Percentiles rank a stretch among this genome's conserved stretches.
Conservation (phyloP, 2,329 filamentous ascomycete species). For the Ophiostoma sp. region DNA sequence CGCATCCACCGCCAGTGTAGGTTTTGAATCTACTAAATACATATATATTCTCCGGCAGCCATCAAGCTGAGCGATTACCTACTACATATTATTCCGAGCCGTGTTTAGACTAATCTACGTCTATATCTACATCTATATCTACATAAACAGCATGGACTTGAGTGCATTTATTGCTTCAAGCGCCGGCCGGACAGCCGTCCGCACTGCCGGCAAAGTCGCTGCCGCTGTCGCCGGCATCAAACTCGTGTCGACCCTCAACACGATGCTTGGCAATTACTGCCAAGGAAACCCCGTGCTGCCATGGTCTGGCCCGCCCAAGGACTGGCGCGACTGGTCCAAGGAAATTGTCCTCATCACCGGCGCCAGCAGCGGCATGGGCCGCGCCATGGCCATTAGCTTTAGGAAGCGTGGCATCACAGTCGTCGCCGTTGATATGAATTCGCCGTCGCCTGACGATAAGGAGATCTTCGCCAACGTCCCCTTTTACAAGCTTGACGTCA, state of each 20-base stretch:
- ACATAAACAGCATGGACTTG: background rate
- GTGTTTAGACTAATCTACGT: background rate
- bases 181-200: background rate
- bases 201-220: background rate
- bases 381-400: slow-evolving; percentile 58
- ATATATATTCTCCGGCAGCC: background rate
- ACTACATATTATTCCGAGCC: background rate
- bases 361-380: slow-evolving; percentile 68
- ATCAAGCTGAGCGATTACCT: no score
- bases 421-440: slow-evolving; percentile 60
- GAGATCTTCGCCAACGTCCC: background rate
- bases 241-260: slow-evolving; percentile 3
- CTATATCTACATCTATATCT: background rate
- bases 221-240: slow-evolving; percentile 10
- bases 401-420: slow-evolving; percentile 61
- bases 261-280: slow-evolving; percentile 16
- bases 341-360: slow-evolving; percentile 66
- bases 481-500: background rate
- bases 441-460: slow-evolving; percentile 47
- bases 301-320: background rate
- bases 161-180: background rate
- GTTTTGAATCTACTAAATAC: background rate
- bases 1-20: no score
- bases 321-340: slow-evolving; percentile 20
- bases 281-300: slow-evolving; percentile 20